Percentiles rank a stretch among this genome's conserved stretches.
Evolutionary conservation across 2,329 filamentous ascomycete genomes (phyloP).

Genomic region (Pestalotiopsis sp.): DNA sequence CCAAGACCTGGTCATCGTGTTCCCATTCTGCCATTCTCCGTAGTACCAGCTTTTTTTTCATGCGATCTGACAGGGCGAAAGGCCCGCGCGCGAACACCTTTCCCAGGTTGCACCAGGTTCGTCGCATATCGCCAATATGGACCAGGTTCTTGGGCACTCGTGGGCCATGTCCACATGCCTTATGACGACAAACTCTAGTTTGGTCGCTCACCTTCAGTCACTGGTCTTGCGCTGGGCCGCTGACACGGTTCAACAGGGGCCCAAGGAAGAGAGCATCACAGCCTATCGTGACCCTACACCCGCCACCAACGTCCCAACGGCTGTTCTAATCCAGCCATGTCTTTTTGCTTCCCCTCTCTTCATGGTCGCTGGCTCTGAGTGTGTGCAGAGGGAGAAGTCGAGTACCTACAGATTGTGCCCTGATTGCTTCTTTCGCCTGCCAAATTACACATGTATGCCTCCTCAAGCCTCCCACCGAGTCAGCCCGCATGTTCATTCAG

Average conservation of each 20-base stretch:
- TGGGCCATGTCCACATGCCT: slow-evolving; percentile 10
- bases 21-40: not conserved
- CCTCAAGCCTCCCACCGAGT: not conserved
- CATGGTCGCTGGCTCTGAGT: not conserved
- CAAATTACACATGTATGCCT: not conserved
- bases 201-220: not conserved
- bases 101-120: not conserved
- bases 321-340: not conserved
- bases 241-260: not conserved
- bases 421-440: not conserved
- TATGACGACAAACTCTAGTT: slow-evolving; percentile 8
- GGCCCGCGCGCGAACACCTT: not conserved
- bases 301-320: not conserved
- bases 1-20: not conserved
- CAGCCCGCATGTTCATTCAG: not conserved
- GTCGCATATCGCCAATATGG: not conserved
- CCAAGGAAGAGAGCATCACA: not conserved
- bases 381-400: not conserved
- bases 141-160: slow-evolving; percentile 1
- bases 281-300: slow-evolving; percentile 12
- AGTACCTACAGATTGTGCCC: not conserved
- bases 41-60: slow-evolving; percentile 12
- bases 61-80: slow-evolving; percentile 11
- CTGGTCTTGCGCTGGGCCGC: not conserved
- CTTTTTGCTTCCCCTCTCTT: not conserved